These are phyloP conservation scores for Psilocybe tampanensis DNA, from an alignment of 768 basidiomycete species.

Conservation along the genomic window DNA sequence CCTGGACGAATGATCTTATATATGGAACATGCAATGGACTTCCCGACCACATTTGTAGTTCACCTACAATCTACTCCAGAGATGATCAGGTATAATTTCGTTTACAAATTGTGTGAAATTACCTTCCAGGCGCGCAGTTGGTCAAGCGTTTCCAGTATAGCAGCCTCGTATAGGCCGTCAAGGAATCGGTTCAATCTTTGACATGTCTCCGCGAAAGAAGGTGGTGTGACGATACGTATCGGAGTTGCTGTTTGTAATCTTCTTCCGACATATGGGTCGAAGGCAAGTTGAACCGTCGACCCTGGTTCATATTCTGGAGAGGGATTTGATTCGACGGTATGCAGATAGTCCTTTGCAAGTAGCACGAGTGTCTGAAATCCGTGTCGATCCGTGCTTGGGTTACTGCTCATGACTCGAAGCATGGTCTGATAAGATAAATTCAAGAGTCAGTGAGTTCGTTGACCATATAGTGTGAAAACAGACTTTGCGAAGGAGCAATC, in stretches of 20 bases:
- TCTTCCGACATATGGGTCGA: conserved; percentile 72
- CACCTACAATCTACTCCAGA: conserved; percentile 44
- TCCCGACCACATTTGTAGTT: conserved; percentile 50
- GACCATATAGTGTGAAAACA: background rate
- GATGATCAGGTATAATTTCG: background rate
- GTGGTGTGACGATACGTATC: conserved; percentile 58
- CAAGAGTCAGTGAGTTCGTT: background rate
- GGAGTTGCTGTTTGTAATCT: conserved; percentile 69
- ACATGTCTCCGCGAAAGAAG: conserved; percentile 54
- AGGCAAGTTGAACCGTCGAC: conserved; percentile 55
- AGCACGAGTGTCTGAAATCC: conserved; percentile 40
- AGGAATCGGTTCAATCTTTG: conserved; percentile 48
- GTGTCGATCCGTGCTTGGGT: conserved; percentile 37
- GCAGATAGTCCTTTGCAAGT: conserved; percentile 42
- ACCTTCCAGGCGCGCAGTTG: conserved; percentile 69
- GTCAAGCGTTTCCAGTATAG: conserved; percentile 43
- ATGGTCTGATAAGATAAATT: conserved; percentile 38
- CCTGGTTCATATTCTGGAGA: conserved; percentile 36
- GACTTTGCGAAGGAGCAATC: conserved; percentile 65
- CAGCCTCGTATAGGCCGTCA: conserved; percentile 58
- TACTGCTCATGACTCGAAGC: conserved; percentile 50
- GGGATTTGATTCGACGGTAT: conserved; percentile 38
- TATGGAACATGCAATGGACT: conserved; percentile 51
- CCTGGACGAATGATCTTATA: conserved; percentile 67
- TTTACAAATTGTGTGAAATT: background rate